Evolutionary conservation across 805 yeast genomes (phyloP), one percentile per base, ranked within the genome.

Genomic region (Wickerhamiella azyma): DNA sequence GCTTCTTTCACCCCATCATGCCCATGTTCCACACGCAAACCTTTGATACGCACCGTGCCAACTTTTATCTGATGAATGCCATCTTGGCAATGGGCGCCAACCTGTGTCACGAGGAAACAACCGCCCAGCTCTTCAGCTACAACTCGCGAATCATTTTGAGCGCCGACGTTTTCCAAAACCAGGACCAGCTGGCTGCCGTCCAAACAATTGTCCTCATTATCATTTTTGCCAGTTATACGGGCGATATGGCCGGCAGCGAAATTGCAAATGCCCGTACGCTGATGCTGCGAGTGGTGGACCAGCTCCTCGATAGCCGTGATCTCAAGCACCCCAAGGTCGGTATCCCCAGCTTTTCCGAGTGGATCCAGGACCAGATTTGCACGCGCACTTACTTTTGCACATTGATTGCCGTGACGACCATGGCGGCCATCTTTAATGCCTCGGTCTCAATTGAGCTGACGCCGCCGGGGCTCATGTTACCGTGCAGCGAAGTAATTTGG

Each of bases 71-170:
- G 2, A 46, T 63, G 19, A 56, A 59, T 21, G 57, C 65, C 1
- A 55, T 62, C 8, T 56, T 64, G 42, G 55, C 66, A 4, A 51
- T 63, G 30, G 66, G 66, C 8, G 64, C 66, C 0, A 50, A 55
- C 13, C 46, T 59, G 10, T 53, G 59, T 42, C 53, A 50, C 18
- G 61, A 59, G 26, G 48, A 49, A 9, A 52, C 55, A 30, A 52
- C 55, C 39, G 62, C 51, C 9, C 43, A 40, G 18, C 26, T 42
- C 5, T 36, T 48, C 13, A 39, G 40, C 37, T 48, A 48, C 21
- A 56, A 53, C 37, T 55, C 64, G 10, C 54, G 56, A 19, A 42
- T 36, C 11, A 51, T 52, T 47, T 50, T 61, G 32, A 53, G 55
- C 38, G 49, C 53, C n/a, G 37, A 36, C 13, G 35, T 37, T 3